A percentile compares a stretch with the other conserved stretches of the same genome.
phyloP scores from a whole-genome alignment of 805 yeast species.

The Myxozyma monticola region DNA sequence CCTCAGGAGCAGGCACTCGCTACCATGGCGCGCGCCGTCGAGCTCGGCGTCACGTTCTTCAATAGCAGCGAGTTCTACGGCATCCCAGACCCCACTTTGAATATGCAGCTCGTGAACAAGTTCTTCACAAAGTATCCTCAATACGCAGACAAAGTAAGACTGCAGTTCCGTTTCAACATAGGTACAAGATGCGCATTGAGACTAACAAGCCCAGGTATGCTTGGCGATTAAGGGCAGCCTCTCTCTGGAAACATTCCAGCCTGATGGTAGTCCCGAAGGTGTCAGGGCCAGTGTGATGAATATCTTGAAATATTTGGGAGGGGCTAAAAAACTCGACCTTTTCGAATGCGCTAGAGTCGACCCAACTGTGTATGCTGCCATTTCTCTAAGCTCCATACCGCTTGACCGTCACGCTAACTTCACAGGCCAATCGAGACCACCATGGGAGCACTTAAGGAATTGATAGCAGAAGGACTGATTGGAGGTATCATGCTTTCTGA shows the following conservation, averaged over 20 bases:
- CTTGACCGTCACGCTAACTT: neutral
- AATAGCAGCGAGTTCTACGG: slow-evolving; percentile 70
- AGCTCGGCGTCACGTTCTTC: slow-evolving; percentile 50
- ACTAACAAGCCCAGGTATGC: too few relatives aligned
- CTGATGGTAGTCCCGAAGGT: slow-evolving; percentile 38
- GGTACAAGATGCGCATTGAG: too few relatives aligned
- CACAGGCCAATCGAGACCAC: slow-evolving; percentile 60
- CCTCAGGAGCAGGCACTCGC: slow-evolving; percentile 51
- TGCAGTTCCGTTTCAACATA: too few relatives aligned
- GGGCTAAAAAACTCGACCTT: slow-evolving; percentile 52
- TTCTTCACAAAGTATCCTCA: slow-evolving; percentile 51
- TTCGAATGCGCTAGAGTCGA: slow-evolving; percentile 75
- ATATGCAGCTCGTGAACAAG: slow-evolving; percentile 53
- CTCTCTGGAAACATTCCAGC: slow-evolving; percentile 40
- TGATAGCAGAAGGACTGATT: slow-evolving; percentile 61
- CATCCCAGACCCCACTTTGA: slow-evolving; percentile 42
- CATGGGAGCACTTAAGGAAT: slow-evolving; percentile 54
- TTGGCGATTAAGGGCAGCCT: slow-evolving; percentile 61
- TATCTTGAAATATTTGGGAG: slow-evolving; percentile 39
- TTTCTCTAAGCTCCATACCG: too few relatives aligned
- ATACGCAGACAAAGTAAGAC: slow-evolving; percentile 47
- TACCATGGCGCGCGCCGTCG: slow-evolving; percentile 51
- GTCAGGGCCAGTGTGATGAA: slow-evolving; percentile 15
- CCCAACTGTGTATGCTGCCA: neutral
- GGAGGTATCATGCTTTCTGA: slow-evolving; percentile 77